Percentiles rank a stretch among this genome's conserved stretches.
phyloP scores from a whole-genome alignment of 1,284 basidiomycete genomes.

The Earliella scabrosa region DNA sequence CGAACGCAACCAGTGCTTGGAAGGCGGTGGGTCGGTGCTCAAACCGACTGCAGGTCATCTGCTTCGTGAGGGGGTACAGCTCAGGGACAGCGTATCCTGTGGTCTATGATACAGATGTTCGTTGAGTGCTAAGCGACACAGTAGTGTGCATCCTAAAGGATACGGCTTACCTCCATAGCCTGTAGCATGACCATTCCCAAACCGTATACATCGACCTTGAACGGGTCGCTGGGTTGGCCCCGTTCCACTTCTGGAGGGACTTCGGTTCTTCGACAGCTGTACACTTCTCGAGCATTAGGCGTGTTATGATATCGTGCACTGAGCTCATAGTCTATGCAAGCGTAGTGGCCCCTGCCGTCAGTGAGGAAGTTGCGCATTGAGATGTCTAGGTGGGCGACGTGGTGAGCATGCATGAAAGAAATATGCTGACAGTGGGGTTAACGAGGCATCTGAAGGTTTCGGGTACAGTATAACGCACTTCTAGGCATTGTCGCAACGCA shows the following conservation, averaged over 20 bases:
- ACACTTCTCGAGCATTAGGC: slow-evolving; percentile 43
- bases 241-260: slow-evolving; percentile 70
- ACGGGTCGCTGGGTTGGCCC: slow-evolving; percentile 57
- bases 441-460: too few species aligned
- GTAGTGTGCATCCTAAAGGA: not conserved
- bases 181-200: slow-evolving; percentile 64
- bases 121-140: not conserved
- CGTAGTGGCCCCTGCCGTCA: slow-evolving; percentile 63
- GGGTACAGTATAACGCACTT: too few species aligned
- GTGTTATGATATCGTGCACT: slow-evolving; percentile 54
- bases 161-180: slow-evolving; percentile 58
- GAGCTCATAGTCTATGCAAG: slow-evolving; percentile 76
- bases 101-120: slow-evolving; percentile 40
- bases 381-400: slow-evolving; percentile 72
- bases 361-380: slow-evolving; percentile 70
- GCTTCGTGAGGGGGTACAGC: slow-evolving; percentile 52
- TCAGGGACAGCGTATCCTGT: slow-evolving; percentile 61
- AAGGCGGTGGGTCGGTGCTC: slow-evolving; percentile 54
- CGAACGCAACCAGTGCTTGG: slow-evolving; percentile 53
- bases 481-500: slow-evolving; percentile 66
- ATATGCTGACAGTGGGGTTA: slow-evolving; percentile 50
- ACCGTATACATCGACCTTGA: slow-evolving; percentile 74
- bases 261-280: slow-evolving; percentile 58
- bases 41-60: slow-evolving; percentile 59
- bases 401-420: slow-evolving; percentile 68